Base-by-base conservation (phyloP, 176 grass and related monocot genomes). In the Coix lacrymajobi region DNA sequence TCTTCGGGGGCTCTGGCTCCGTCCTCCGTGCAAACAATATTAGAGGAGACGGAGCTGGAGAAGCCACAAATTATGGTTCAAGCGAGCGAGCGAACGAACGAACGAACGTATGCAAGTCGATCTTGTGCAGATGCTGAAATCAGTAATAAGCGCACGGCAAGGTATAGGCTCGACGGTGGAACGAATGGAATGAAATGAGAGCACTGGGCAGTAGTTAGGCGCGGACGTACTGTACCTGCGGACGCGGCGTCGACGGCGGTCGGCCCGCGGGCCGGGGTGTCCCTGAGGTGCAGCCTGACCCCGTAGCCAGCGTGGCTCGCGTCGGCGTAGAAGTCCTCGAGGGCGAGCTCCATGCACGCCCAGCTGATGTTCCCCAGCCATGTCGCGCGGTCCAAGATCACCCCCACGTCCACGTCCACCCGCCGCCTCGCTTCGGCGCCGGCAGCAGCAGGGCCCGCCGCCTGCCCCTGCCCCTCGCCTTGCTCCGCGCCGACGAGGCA, bases 351-450 rank as follows among this genome's bases (percentile, higher is more conserved):
- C 86, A 97, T 93, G 88, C 38, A 93, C 68, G 57, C 78, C 94
- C 91, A 91, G 84, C 94, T 97, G 4, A 81, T 64, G 74, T 49
- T 89, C 78, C 91, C 94, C 5, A 62, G 17, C 84, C 84, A 97
- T 64, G 91, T 85, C 2, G 19, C 26, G 33, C 19, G 60, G 54
- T 93, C 88, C 81, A 97, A 49, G 74, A 93, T 93, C 84, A 97
- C 91, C 40, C 94, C 91, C 4, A 93, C 91, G 36, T 91, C 91
- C 4, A 93, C 91, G 36, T 91, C 89, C 38, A 96, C 67, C 81
- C 5, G 19, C 77, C 34, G 26, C 17, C 46, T 11, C 20, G 28
- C 19, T 1, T 39, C 75, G 66, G 8, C 39, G 1, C 38, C 68
- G 22, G 15, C 10, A 9, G 58, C 58, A 26, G 57, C 57, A 24